Conservation (phyloP, 495 filamentous ascomycete species). For the Arthonia radiata region DNA sequence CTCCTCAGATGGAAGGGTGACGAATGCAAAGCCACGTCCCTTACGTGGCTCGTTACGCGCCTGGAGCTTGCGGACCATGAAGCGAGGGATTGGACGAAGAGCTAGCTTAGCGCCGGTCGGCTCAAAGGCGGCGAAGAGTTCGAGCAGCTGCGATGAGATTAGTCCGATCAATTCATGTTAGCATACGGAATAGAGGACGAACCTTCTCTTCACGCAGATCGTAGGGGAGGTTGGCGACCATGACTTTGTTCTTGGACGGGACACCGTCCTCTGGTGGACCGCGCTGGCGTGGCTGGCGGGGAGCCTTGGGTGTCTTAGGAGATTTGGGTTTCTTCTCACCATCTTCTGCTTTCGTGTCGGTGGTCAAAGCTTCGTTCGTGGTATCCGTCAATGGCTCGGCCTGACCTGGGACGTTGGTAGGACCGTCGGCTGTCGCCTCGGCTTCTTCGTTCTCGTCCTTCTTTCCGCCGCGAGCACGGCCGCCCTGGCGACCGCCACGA, state of each 20-base stretch:
- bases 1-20: conserved; percentile 84
- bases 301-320: conserved; percentile 21
- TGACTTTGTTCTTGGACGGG: conserved; percentile 97
- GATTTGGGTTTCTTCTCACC: conserved; percentile 20
- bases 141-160: conserved; percentile 47
- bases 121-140: conserved; percentile 73
- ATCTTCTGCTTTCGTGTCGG: conserved; percentile 21
- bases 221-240: conserved; percentile 97
- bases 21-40: conserved; percentile 96
- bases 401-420: conserved; percentile 28
- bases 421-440: conserved; percentile 16
- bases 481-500: conserved; percentile 40
- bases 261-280: conserved; percentile 94
- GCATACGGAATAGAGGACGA: conserved; percentile 7
- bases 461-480: conserved; percentile 38
- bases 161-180: conserved; percentile 16
- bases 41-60: conserved; percentile 94
- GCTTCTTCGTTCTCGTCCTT: conserved; percentile 10
- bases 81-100: conserved; percentile 89
- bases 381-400: conserved; percentile 30
- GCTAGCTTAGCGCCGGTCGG: conserved; percentile 92
- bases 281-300: conserved; percentile 48
- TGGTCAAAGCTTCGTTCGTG: conserved; percentile 30
- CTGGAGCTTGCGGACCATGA: conserved; percentile 99
- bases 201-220: conserved; percentile 96